Evolutionary conservation across 2,329 filamentous ascomycete species (phyloP), one percentile per base, ranked within the genome.

Genomic region (Claviceps sp.): DNA sequence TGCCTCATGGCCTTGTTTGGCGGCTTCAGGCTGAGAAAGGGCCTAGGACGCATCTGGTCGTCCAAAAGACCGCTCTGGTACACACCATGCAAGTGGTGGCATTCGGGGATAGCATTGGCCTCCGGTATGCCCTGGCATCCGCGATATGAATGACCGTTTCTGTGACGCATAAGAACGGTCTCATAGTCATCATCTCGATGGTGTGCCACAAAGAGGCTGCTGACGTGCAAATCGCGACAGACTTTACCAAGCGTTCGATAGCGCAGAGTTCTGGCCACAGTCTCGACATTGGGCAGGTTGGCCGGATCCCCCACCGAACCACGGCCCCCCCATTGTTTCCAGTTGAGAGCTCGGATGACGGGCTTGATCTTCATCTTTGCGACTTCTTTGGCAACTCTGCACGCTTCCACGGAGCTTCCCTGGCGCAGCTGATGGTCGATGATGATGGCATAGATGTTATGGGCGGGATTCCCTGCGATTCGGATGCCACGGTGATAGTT

Each of bases 181-280:
- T 98, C 93, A 52, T 89, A 85, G 62, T 93, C 88, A 61, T 98
- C 93, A 61, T 96, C 90, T 55, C 78, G 73, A 64, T 98, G 93
- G 63, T 98, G 93, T 4, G 84, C 93, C 29, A 94, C 71, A 40
- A 96, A 76, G 1, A 97, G 64, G 20, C 79, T 78, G 4, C 66
- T 68, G 4, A 86, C 77, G 0, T 68, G 63, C 5, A 69, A 58
- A 1, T 68, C 63, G 16, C 66, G 65, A 62, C 86, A 89, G 7
- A 75, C 73, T 14, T 59, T 62, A 1, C 86, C 90, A 1, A 97
- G 66, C 0, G 74, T 71, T 55, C 79, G 83, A 65, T 90, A 97
- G 14, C 93, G 81, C 37, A 84, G 72, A 22, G 68, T 77, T 23
- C 93, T 82, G 6, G 91, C 91, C 22, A 81, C 63, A 3, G 82